phyloP scores from a whole-genome alignment of 768 basidiomycete genomes.

The Peribolospora kevripleyi region DNA sequence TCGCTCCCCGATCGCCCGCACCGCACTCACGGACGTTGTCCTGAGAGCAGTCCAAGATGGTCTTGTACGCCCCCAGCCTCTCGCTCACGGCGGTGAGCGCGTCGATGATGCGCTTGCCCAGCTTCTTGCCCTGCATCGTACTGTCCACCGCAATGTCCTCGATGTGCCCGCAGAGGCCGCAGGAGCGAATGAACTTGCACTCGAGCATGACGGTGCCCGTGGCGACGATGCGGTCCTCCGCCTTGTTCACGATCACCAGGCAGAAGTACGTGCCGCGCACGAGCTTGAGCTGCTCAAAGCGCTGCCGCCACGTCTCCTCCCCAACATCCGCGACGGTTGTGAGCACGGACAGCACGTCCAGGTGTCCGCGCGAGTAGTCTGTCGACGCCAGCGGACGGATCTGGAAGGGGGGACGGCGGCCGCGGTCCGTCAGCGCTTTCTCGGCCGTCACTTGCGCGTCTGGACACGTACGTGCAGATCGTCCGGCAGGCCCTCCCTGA shows the following conservation, averaged over 20 bases:
- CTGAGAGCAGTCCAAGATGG: conserved; percentile 82
- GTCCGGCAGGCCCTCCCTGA: no score
- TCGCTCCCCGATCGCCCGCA: background rate
- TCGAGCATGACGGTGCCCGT: conserved; percentile 70
- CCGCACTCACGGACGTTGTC: conserved; percentile 59
- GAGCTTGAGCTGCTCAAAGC: conserved; percentile 28
- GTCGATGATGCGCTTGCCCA: conserved; percentile 67
- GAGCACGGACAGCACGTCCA: conserved; percentile 51
- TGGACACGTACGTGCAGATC: no score
- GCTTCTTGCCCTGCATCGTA: conserved; percentile 66
- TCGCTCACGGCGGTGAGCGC: conserved; percentile 66
- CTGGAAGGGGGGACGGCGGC: conserved; percentile 22
- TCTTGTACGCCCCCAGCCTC: conserved; percentile 69
- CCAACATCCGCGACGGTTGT: conserved; percentile 45
- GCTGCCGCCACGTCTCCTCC: conserved; percentile 39
- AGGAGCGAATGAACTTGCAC: conserved; percentile 69
- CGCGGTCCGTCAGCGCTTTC: no score
- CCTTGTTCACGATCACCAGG: conserved; percentile 55
- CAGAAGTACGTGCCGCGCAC: conserved; percentile 43
- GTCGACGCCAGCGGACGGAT: conserved; percentile 70
- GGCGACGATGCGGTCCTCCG: conserved; percentile 48
- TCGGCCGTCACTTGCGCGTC: no score
- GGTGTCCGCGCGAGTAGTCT: conserved; percentile 60
- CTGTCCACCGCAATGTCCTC: conserved; percentile 92
- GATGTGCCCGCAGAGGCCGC: conserved; percentile 80